Percentiles rank a stretch among this genome's conserved stretches.
phyloP scores from a whole-genome alignment of 805 yeast species.

The Spathaspora boniae region DNA sequence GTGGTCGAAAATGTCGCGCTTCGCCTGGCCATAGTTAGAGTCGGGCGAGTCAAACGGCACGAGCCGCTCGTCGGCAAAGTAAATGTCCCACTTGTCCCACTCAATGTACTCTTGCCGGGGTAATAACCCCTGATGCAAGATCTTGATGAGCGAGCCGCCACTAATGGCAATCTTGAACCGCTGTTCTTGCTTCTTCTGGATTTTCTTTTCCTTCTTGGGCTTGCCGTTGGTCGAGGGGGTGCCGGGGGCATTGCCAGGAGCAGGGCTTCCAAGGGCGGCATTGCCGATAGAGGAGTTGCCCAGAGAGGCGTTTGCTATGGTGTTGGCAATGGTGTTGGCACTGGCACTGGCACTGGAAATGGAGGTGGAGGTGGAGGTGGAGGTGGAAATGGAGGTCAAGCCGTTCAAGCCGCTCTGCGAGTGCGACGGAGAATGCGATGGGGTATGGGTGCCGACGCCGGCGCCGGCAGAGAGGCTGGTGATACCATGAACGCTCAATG shows the following conservation, averaged over 20 bases:
- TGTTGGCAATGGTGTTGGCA: conserved; percentile 11
- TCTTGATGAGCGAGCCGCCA: conserved; percentile 90
- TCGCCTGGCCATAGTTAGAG: conserved; percentile 88
- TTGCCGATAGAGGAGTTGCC: too few relatives aligned
- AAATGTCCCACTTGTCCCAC: conserved; percentile 95
- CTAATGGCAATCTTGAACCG: conserved; percentile 87
- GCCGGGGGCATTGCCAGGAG: conserved; percentile 11
- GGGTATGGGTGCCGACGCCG: conserved; percentile 8
- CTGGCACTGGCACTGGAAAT: conserved; percentile 8
- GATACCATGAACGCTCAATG: too few relatives aligned
- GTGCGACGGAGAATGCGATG: conserved; percentile 11
- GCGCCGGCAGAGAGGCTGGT: too few relatives aligned
- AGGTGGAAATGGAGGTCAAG: background rate
- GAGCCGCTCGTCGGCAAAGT: conserved; percentile 93
- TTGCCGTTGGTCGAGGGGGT: conserved; percentile 15
- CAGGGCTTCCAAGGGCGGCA: conserved; percentile 8
- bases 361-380: too few relatives aligned
- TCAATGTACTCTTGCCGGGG: conserved; percentile 66
- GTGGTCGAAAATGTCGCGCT: conserved; percentile 73
- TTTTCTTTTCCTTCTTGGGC: conserved; percentile 29
- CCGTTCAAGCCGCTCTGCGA: conserved; percentile 6
- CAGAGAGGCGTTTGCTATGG: conserved; percentile 8
- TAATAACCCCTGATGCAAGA: conserved; percentile 80
- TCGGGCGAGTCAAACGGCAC: conserved; percentile 83
- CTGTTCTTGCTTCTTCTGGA: conserved; percentile 55